Evolutionary conservation across 352 stramenopile genomes (phyloP).

Genomic region (Pythium aquatile): DNA sequence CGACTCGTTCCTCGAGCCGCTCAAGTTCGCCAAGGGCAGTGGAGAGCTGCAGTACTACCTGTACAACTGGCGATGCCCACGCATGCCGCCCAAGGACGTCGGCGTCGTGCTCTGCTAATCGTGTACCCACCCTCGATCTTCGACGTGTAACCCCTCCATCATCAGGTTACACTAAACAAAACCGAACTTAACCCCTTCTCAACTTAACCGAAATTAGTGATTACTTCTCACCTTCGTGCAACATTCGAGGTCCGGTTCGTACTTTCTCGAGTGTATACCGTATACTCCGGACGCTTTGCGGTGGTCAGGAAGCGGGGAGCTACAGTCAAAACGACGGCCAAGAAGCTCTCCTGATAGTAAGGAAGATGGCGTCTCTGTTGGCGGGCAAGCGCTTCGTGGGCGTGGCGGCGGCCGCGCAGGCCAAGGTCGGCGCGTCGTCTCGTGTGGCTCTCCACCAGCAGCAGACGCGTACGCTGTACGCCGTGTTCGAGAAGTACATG

Average conservation of each 20-base stretch:
- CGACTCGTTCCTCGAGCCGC: slow-evolving; percentile 43
- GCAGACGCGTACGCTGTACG: slow-evolving; percentile 75
- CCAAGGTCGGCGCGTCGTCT: slow-evolving; percentile 1
- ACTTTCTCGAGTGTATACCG: slow-evolving; percentile 11
- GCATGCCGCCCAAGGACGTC: slow-evolving; percentile 49
- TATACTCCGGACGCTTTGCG: slow-evolving; percentile 11
- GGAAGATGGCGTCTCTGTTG: slow-evolving; percentile 28
- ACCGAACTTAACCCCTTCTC: slow-evolving; percentile 16
- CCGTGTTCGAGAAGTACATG: slow-evolving; percentile 79
- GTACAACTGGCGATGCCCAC: slow-evolving; percentile 77
- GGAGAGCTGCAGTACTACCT: slow-evolving; percentile 75
- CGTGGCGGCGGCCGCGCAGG: slow-evolving; percentile 10
- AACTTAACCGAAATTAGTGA: not conserved
- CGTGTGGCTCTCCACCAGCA: slow-evolving; percentile 9
- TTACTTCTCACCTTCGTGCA: not conserved
- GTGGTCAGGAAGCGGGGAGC: slow-evolving; percentile 20
- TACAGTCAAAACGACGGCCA: slow-evolving; percentile 1
- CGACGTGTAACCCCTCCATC: not conserved
- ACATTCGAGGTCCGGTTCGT: not conserved
- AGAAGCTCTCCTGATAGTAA: not conserved
- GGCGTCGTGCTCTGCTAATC: slow-evolving; percentile 45
- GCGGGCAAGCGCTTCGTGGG: slow-evolving; percentile 31
- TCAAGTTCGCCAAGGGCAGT: slow-evolving; percentile 63
- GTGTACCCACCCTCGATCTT: not conserved
- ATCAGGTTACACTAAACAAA: not conserved